Conservation (phyloP, 148 eudicot genomes). For the Rhododendron vialii region DNA sequence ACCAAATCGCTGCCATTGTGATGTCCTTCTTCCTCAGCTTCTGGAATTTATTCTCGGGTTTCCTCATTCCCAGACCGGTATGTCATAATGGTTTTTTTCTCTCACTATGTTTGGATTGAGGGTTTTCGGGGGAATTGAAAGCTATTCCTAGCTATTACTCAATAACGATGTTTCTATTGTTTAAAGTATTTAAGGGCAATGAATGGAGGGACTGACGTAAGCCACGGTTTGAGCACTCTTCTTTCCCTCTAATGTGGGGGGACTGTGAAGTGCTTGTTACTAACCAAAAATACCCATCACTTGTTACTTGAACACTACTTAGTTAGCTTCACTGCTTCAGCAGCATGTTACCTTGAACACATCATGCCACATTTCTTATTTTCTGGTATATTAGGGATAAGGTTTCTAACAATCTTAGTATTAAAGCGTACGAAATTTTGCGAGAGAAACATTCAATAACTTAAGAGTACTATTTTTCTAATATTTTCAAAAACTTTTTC, state of each 20-base stretch:
- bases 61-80: slow-evolving; percentile 41
- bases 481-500: not conserved
- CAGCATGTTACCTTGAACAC: not conserved
- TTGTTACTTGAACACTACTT: not conserved
- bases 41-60: slow-evolving; percentile 50
- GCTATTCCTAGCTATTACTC: not conserved
- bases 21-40: slow-evolving; percentile 49
- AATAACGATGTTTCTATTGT: not conserved
- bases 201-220: not conserved
- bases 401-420: not conserved
- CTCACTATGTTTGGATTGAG: not conserved
- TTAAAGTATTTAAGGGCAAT: not conserved
- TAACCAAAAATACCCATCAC: not conserved
- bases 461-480: not conserved
- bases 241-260: not conserved
- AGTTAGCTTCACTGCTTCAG: not conserved
- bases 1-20: slow-evolving; percentile 33
- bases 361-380: not conserved
- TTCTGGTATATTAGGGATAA: not conserved
- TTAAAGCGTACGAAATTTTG: not conserved
- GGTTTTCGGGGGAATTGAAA: not conserved
- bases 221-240: not conserved
- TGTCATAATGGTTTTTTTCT: slow-evolving; percentile 9
- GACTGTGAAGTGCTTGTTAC: not conserved
- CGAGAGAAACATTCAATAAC: not conserved